Conservation (phyloP, 768 basidiomycete species). For the Mrakia hoshinonis region DNA sequence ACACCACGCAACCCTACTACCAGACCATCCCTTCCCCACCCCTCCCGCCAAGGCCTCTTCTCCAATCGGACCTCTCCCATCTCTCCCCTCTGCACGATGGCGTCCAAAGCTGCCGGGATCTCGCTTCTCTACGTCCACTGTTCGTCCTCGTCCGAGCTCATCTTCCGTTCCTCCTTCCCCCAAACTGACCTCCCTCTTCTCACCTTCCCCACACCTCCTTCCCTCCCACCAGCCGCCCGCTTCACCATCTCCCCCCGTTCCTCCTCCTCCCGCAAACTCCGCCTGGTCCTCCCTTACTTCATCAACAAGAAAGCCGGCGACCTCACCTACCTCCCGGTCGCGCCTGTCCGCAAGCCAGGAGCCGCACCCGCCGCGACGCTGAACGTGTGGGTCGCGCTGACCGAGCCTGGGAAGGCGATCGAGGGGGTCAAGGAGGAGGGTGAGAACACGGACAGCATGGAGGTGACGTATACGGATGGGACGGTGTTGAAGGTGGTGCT, state of each 20-base stretch:
- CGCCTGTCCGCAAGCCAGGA: neutral
- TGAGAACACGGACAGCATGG: slow-evolving; percentile 2
- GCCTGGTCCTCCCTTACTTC: slow-evolving; percentile 4
- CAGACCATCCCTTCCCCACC: too few species aligned
- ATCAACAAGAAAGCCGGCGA: neutral
- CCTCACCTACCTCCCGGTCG: neutral
- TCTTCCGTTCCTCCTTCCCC: neutral
- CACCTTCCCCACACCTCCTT: neutral
- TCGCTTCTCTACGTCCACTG: slow-evolving; percentile 3
- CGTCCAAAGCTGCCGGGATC: neutral
- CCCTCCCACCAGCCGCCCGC: neutral
- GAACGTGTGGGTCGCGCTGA: neutral
- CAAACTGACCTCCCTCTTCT: neutral
- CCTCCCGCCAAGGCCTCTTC: too few species aligned
- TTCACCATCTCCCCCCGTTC: slow-evolving; percentile 7
- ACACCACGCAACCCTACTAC: too few species aligned
- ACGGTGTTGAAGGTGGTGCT: neutral
- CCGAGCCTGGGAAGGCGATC: neutral
- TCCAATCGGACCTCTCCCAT: too few species aligned
- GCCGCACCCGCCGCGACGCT: neutral
- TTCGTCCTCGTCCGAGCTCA: neutral
- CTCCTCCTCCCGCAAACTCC: neutral
- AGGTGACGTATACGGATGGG: neutral
- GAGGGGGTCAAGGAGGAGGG: neutral
- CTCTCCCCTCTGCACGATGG: too few species aligned